These are phyloP conservation scores for Ascochyta fabae DNA, from an alignment of 2,329 filamentous ascomycete species.

Conservation along the genomic window DNA sequence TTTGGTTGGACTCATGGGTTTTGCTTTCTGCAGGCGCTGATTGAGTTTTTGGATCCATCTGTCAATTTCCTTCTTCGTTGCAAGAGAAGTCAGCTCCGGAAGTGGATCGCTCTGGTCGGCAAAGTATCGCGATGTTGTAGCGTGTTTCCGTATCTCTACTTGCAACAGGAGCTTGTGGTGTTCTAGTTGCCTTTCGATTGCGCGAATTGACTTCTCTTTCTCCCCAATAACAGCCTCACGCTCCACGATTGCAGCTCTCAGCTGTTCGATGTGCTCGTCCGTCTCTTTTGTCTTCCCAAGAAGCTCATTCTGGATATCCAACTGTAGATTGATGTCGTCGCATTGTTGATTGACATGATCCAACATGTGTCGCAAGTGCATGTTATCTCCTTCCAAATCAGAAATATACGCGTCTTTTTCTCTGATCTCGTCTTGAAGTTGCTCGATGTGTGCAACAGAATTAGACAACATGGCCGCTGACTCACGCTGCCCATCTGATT, in stretches of 20 bases:
- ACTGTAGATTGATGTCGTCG: conserved; percentile 31
- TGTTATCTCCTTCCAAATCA: conserved; percentile 32
- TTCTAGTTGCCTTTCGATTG: conserved; percentile 47
- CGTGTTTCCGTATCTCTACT: conserved; percentile 50
- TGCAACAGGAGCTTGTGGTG: conserved; percentile 50
- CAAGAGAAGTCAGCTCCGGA: conserved; percentile 37
- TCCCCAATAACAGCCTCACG: conserved; percentile 42
- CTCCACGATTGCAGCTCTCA: conserved; percentile 37
- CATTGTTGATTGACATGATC: conserved; percentile 33
- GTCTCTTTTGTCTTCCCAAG: conserved; percentile 33
- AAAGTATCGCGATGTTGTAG: conserved; percentile 32
- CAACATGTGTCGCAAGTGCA: conserved; percentile 26
- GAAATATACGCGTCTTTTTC: conserved; percentile 36
- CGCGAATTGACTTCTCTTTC: conserved; percentile 39
- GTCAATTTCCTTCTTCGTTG: conserved; percentile 44
- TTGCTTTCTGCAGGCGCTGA: conserved; percentile 39
- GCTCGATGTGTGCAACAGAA: conserved; percentile 39
- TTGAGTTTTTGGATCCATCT: conserved; percentile 44
- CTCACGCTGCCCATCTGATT: conserved; percentile 21
- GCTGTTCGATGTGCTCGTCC: conserved; percentile 39
- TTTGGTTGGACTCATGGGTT: conserved; percentile 12
- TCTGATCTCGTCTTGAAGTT: conserved; percentile 42
- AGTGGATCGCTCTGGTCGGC: conserved; percentile 32
- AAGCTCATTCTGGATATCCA: conserved; percentile 39
- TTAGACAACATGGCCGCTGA: conserved; percentile 30